A percentile compares a stretch with the other conserved stretches of the same genome.
Evolutionary conservation across 2,329 filamentous ascomycete species (phyloP).

Genomic region (Penicillium sp.): DNA sequence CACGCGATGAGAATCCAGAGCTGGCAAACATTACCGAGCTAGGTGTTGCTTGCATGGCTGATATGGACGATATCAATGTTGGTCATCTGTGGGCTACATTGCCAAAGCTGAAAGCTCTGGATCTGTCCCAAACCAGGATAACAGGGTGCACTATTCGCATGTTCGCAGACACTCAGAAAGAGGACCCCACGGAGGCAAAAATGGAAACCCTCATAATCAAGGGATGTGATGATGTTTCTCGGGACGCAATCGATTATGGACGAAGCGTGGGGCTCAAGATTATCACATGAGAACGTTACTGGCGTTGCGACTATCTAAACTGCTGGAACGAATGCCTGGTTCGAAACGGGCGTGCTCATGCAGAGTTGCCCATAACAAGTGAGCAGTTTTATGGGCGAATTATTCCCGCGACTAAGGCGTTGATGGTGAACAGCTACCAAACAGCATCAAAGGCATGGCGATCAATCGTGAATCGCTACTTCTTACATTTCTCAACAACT

Average conservation of each 20-base stretch:
- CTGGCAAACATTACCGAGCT: constrained; percentile 30
- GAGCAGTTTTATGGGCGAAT: no score
- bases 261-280: constrained; percentile 31
- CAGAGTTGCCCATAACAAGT: no score
- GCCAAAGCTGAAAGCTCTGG: constrained; percentile 32
- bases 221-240: constrained; percentile 34
- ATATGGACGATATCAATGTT: constrained; percentile 30
- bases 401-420: no score
- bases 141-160: constrained; percentile 38
- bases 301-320: background rate
- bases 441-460: no score
- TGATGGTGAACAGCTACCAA: no score
- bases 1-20: constrained; percentile 1
- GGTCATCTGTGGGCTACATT: constrained; percentile 23
- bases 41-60: constrained; percentile 27
- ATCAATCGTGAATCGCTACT: no score
- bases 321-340: no score
- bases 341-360: no score
- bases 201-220: constrained; percentile 30
- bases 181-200: constrained; percentile 9
- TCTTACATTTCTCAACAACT: no score
- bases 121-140: constrained; percentile 37
- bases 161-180: constrained; percentile 28
- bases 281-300: constrained; percentile 12
- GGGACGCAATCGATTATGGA: constrained; percentile 38